Conservation (phyloP, 164 flowering plant species). For the Tetracentron sinense region DNA sequence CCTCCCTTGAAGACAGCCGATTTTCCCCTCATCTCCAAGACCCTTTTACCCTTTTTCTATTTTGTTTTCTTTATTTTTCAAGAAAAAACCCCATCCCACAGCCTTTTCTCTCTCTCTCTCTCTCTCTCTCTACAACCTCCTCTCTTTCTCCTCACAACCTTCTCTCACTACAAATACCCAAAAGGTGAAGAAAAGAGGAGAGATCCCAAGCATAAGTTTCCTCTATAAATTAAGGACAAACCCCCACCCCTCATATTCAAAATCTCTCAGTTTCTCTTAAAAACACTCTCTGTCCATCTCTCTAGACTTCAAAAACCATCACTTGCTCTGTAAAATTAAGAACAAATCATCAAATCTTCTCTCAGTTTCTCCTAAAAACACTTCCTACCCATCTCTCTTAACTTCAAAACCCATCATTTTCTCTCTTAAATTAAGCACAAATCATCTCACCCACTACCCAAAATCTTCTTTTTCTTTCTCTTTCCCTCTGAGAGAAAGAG, state of each 20-base stretch:
- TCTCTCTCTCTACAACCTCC: neutral
- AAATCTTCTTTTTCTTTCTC: slow-evolving; percentile 1
- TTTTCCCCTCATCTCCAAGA: too few species aligned
- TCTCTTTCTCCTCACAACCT: neutral
- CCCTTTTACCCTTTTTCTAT: too few species aligned
- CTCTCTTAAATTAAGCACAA: neutral
- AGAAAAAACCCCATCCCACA: neutral
- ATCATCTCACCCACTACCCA: neutral
- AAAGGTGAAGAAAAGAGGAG: neutral
- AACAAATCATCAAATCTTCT: neutral
- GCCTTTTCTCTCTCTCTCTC: too few species aligned
- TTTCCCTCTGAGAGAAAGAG: neutral
- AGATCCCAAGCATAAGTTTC: too few species aligned
- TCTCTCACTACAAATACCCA: neutral
- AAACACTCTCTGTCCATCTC: slow-evolving; percentile 4
- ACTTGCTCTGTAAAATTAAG: neutral
- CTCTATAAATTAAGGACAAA: too few species aligned
- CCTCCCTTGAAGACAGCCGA: neutral
- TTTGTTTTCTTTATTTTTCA: neutral
- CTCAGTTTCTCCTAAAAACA: neutral
- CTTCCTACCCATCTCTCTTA: slow-evolving; percentile 5
- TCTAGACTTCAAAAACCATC: neutral
- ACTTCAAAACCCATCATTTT: neutral
- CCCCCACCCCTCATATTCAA: too few species aligned
- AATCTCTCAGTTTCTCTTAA: neutral